A percentile compares a stretch with the other conserved stretches of the same genome.
Conservation (phyloP, 2,329 filamentous ascomycete species). For the Dryadomyces quercus-mongolicae region DNA sequence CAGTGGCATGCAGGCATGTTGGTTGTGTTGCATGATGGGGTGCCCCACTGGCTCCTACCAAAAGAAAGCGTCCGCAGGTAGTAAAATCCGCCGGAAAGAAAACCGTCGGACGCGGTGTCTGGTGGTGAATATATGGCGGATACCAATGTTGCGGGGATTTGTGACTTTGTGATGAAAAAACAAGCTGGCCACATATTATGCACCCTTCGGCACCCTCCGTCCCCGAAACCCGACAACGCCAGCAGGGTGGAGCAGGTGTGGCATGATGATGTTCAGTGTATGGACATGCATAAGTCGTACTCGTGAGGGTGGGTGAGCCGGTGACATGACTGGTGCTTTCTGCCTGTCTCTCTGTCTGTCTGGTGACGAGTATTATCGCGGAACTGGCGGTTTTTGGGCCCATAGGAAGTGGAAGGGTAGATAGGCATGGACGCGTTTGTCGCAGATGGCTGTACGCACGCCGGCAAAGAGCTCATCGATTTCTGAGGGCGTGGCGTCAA, state of each 20-base stretch:
- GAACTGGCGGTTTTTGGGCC: constrained; percentile 26
- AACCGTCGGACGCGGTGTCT: no score
- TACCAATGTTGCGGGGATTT: not conserved
- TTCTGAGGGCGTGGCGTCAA: constrained; percentile 18
- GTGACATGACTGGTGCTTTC: not conserved
- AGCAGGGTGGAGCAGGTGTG: not conserved
- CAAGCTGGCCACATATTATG: not conserved
- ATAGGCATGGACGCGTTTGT: constrained; percentile 26
- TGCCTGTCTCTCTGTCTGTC: not conserved
- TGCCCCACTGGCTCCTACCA: not conserved
- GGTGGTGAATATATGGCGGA: not conserved
- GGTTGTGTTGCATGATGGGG: not conserved
- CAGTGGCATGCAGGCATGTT: not conserved
- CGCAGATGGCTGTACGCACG: constrained; percentile 20
- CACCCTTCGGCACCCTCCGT: not conserved
- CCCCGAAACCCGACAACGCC: not conserved
- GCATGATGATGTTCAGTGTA: not conserved
- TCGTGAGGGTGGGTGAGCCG: not conserved
- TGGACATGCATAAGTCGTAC: not conserved
- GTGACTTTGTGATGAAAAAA: not conserved
- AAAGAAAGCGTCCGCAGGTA: not conserved
- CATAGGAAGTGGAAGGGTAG: constrained; percentile 29
- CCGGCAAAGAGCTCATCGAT: constrained; percentile 20
- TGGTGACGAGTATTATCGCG: not conserved
- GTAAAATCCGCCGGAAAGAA: no score